Base-by-base conservation (phyloP, 116 monocot genomes). In the Papilionanthe hybrid region DNA sequence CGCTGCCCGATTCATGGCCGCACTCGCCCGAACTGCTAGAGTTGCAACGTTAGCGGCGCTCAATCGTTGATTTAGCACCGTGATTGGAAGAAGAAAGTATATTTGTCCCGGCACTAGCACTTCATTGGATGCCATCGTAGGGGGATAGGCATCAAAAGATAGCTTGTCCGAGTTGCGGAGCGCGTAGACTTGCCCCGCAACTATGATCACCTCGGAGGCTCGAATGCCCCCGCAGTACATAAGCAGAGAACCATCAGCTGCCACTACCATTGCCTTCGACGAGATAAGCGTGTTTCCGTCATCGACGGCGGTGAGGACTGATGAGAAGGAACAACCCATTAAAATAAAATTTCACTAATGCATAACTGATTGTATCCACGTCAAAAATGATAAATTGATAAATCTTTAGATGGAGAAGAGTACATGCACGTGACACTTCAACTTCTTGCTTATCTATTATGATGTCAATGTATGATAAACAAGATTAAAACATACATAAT, bases 271-370 rank as follows among this genome's bases (percentile, higher is more conserved):
- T 10, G 78, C 78, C 5, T 42, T 68, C 17, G 47, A 50, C 13
- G 50, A 13, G 15, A 50, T 13, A 13, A 0, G 47, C 5, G 23
- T 5, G 1, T 5, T 15, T 7, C 28, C 32, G 13, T 3, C 71
- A 15, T 29, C 32, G 71, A 37, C 71, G 9, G 32, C 32, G 10
- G 32, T 1, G 78, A 1, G n/a, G 42, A 43, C 20, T 3, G 63
- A 78, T 1, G 78, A 78, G 42, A 44, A 43, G 78, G 19, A 78
- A 37, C 32, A 71, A n/a, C n/a, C n/a, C n/a, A n/a, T n/a, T n/a
- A 32, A 32, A 32, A 32, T 32, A 32, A 32, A 32, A 32, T 1
- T 32, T 32, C 32, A 32, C 3, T 32, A 3, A 32, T 32, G 32
- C 32, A 32, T 32, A 32, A 32, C 32, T 32, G 32, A 32, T 32